Base-by-base conservation (phyloP, 768 basidiomycete genomes). In the Clathrus columnatus region DNA sequence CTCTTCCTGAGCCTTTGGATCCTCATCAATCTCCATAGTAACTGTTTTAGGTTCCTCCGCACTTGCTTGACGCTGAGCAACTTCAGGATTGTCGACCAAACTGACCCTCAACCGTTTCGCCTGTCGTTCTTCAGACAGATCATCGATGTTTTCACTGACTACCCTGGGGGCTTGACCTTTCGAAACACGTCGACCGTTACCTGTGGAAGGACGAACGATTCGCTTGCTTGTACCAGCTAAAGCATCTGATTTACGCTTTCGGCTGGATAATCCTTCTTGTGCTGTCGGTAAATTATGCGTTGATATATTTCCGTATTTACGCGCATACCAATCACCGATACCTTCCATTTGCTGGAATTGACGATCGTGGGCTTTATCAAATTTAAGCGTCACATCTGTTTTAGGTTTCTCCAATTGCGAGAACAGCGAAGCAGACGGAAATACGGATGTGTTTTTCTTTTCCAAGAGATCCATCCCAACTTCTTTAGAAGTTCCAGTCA, bases 321-420 rank as follows among this genome's bases (percentile, higher is more conserved):
- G 44, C 4, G 79, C 73, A 61, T 79, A 79, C 58, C 79, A 77
- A 10, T 62, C 71, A 10, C 71, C 76, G 62, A 90, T 89, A 6
- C 84, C 82, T 60, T 87, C 85, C 88, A 91, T 91, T 74, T 80
- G 84, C 53, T 69, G 69, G 64, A 90, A 90, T 55, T 79, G 77
- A 30, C 76, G 73, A 53, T 82, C 76, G 61, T 91, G 88, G 23
- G 72, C 64, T 62, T 76, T 78, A 20, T 83, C 77, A 63, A 89
- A 79, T 47, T 73, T 63, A 52, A 66, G 41, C 20, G 49, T 57
- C n/a, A 50, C 26, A 32, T 51, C 24, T 17, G 48, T 50, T 21
- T 29, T 27, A 4, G 43, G 42, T 28, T 41, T 55, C 11, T 47
- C 57, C 16, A 27, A 32, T 29, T 27, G 32, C 11, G 26, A 18